A percentile compares a stretch with the other conserved stretches of the same genome.
Evolutionary conservation across 2,329 filamentous ascomycete species (phyloP).

Genomic region (Pseudopithomyces chartarum): DNA sequence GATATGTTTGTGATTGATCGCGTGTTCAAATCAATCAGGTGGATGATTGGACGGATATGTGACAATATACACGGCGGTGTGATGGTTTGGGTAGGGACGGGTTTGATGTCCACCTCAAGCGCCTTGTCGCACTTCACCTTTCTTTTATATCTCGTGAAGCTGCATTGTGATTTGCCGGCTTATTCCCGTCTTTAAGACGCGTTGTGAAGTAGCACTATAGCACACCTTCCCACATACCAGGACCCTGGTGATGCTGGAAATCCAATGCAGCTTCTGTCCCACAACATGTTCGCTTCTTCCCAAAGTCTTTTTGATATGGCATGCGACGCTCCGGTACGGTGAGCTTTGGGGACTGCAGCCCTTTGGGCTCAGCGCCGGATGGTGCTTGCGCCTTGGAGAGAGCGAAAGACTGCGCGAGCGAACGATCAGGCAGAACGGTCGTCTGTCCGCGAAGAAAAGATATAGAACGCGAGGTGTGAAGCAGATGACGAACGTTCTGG

Average conservation of each 20-base stretch:
- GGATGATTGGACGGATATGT: background rate
- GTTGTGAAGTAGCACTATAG: too few species aligned
- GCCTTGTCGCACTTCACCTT: background rate
- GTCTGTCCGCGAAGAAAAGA: conserved; percentile 42
- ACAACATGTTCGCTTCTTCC: conserved; percentile 70
- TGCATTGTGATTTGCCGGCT: conserved; percentile 8
- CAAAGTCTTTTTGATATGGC: conserved; percentile 53
- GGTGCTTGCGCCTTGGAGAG: conserved; percentile 27
- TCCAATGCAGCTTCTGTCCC: conserved; percentile 61
- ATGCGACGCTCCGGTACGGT: conserved; percentile 48
- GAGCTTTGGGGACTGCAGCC: conserved; percentile 46
- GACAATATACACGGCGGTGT: conserved; percentile 21
- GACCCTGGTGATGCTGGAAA: conserved; percentile 58
- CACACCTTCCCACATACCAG: conserved; percentile 71
- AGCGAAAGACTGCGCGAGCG: conserved; percentile 39
- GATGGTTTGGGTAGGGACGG: conserved; percentile 5
- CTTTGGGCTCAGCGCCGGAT: conserved; percentile 34
- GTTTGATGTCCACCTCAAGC: conserved; percentile 14
- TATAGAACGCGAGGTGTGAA: conserved; percentile 50
- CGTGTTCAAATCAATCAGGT: too few species aligned
- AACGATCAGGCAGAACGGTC: conserved; percentile 43
- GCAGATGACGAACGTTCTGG: conserved; percentile 69
- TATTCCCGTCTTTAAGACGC: too few species aligned
- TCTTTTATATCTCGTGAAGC: conserved; percentile 16
- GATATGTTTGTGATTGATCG: background rate